phyloP scores from a whole-genome alignment of 2,329 filamentous ascomycete species.

The Rachicladosporium sp. region DNA sequence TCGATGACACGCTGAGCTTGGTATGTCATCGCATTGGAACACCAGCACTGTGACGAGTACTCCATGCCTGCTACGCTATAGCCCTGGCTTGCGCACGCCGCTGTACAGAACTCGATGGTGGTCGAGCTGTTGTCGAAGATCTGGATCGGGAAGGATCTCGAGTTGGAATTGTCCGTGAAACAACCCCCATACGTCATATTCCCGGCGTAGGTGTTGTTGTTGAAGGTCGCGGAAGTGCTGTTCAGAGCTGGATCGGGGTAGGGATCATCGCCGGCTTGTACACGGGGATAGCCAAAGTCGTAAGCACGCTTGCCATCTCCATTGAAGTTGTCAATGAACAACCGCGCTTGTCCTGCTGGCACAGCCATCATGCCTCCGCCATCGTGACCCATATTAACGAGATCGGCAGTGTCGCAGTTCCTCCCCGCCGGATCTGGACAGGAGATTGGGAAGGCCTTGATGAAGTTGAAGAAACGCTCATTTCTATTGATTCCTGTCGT shows the following conservation, averaged over 20 bases:
- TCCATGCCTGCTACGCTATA: constrained; percentile 26
- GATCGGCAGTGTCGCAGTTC: constrained; percentile 26
- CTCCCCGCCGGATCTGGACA: constrained; percentile 14
- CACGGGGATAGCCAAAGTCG: constrained; percentile 26
- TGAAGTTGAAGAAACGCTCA: constrained; percentile 29
- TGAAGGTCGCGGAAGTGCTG: constrained; percentile 9
- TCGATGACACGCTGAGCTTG: constrained; percentile 18
- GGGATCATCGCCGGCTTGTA: constrained; percentile 21
- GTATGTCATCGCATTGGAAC: constrained; percentile 19
- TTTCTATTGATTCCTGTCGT: constrained; percentile 24
- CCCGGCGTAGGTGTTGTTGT: constrained; percentile 22
- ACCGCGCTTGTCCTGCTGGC: constrained; percentile 22
- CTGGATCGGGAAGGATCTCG: constrained; percentile 13
- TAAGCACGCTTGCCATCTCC: constrained; percentile 22
- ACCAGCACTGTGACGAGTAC: constrained; percentile 23
- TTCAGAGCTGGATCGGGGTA: constrained; percentile 21
- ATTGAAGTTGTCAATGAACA: constrained; percentile 28
- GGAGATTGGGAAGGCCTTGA: constrained; percentile 22
- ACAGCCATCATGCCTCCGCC: constrained; percentile 24
- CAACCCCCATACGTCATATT: constrained; percentile 27
- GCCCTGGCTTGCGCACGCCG: constrained; percentile 17
- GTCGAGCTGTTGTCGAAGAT: constrained; percentile 18
- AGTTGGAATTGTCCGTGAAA: constrained; percentile 19
- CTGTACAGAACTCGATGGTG: constrained; percentile 21
- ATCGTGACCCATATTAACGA: constrained; percentile 24